Evolutionary conservation across 768 basidiomycete genomes (phyloP), one percentile per base, ranked within the genome.

Genomic region (Boletus pseudo-olivaceus): DNA sequence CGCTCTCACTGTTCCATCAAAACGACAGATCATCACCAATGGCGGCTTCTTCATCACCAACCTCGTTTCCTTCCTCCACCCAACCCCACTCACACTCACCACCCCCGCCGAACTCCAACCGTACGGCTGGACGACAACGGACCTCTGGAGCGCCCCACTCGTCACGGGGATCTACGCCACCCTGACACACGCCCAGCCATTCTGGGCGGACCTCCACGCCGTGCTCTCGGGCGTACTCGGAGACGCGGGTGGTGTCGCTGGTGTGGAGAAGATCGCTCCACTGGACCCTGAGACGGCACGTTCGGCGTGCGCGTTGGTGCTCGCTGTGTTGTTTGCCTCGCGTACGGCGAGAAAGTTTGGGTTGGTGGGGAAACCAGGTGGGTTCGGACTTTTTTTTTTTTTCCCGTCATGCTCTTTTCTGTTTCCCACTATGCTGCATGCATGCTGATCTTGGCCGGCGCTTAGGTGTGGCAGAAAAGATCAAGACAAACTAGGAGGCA

Each of bases 151-250:
- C 69, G 91, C 93, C 9, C 85, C 91, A 7, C 72, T 85, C 60
- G 73, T 85, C 61, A 92, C 91, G 11, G 88, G 77, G 1, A 66
- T 94, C 10, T 94, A 90, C 65, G 85, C 93, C 49, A 80, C 85
- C 53, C 78, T 94, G 48, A 93, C 92, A 9, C 90, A 93, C 58
- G 85, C 89, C 2, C 92, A 95, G 66, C 88, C 92, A 0, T 88
- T 88, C 69, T 94, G 85, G 86, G 81, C 79, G 1, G 82, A 86
- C 29, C 50, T 78, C 38, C 84, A 87, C 58, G 56, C 66, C 5
- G 63, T 83, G 17, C 60, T 86, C 10, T 67, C 76, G 10, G 73
- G 76, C 7, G 61, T 78, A 49, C 71, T 82, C 26, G 82, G 83
- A 2, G 46, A 47, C 0, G 1, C 44, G 7, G 42, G 34, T 17